Evolutionary conservation across 179 eudicot species (phyloP), one percentile per base, ranked within the genome.

Genomic region (Heliamphora pulchella): DNA sequence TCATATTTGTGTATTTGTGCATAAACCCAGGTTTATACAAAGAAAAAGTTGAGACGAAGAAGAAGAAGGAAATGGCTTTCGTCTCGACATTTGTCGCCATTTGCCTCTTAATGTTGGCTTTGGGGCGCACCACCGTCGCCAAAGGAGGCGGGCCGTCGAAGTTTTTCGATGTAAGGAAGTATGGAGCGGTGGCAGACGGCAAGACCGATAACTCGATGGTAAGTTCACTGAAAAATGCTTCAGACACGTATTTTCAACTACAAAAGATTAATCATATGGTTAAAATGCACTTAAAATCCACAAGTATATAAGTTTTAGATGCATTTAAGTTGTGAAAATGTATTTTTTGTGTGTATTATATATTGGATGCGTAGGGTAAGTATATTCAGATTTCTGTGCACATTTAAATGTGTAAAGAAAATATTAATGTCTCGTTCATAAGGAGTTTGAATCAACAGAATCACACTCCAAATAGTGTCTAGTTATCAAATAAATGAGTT

Each of bases 111-210:
- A 0, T 66, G 31, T 51, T 51, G 8, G n/a, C 55, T 47, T 10
- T 64, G 79, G 59, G 10, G 20, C 11, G 59, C 46, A 11, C 5
- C 14, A 64, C 47, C 31, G 15, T 64, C 22, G 80, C 31, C 1
- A 8, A 15, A 0, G 2, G 4, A 41, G 31, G 62, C 66, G 14
- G 7, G 22, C 61, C 15, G 1, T 17, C 62, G 1, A 17, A 14
- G 63, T 4, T 65, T 51, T 78, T 78, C 1, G 43, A 78, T 39
- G 80, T 78, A 54, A 65, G 0, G 17, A 39, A 11, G 0, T 78
- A 50, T 4, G 80, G 80, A 15, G 80, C 80, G 0, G 39, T 78
- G 13, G 80, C 50, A 65, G 80, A 78, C 51, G 74, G 73, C 59
- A 65, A 66, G 63, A 78, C 80, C 4, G 73, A 78, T 9, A 39